Evolutionary conservation across 108 stramenopile species (phyloP).

Genomic region (Licmophora abbreviata): DNA sequence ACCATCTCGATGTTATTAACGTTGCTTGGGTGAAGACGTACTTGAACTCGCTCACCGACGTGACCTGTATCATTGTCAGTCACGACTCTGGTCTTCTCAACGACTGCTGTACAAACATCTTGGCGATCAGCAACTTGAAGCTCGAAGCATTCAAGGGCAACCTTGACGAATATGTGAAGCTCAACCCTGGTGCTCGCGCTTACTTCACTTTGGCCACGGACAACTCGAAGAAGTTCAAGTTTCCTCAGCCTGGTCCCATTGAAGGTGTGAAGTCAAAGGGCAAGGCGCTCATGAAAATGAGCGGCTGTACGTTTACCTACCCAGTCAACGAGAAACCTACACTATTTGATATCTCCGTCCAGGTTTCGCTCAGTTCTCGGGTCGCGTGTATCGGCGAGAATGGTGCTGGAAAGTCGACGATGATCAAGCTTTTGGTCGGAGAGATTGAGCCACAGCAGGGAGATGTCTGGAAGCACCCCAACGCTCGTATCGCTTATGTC

Average conservation of each 20-base stretch:
- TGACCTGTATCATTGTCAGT: conserved; percentile 97
- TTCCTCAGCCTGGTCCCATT: conserved; percentile 94
- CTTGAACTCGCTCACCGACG: conserved; percentile 92
- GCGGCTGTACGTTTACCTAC: conserved; percentile 96
- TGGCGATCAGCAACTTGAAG: conserved; percentile 98
- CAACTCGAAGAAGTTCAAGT: conserved; percentile 93
- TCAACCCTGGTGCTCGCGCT: conserved; percentile 90
- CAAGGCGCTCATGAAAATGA: conserved; percentile 98
- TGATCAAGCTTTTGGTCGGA: conserved; percentile 99
- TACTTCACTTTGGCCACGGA: conserved; percentile 90
- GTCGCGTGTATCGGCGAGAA: conserved; percentile 99
- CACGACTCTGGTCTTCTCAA: conserved; percentile 99
- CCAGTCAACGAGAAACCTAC: conserved; percentile 90
- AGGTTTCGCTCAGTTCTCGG: conserved; percentile 96
- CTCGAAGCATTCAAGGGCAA: conserved; percentile 95
- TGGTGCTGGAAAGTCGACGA: conserved; percentile 99
- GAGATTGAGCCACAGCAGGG: conserved; percentile 93
- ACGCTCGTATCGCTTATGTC: conserved; percentile 98
- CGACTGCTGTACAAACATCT: conserved; percentile 98
- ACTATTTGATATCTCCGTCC: conserved; percentile 92
- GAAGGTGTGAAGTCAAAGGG: conserved; percentile 99
- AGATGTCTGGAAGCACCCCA: conserved; percentile 99
- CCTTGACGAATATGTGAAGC: conserved; percentile 96
- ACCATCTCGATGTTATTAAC: conserved; percentile 99
- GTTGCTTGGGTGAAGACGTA: conserved; percentile 99